phyloP scores from a whole-genome alignment of 305 asterid species.

The Salvia sclarea region DNA sequence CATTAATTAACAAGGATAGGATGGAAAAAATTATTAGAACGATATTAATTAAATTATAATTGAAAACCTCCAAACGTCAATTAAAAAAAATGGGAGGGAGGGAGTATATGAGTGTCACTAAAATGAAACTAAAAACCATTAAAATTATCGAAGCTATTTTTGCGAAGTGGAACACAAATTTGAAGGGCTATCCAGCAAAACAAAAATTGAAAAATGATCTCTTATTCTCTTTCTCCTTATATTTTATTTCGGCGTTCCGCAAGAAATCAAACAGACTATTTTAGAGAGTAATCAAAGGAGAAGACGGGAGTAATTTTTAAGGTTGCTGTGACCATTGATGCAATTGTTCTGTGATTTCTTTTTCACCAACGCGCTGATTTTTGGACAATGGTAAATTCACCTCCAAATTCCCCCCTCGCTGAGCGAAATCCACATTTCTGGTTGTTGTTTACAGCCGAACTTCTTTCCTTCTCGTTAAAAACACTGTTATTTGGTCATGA shows the following conservation, averaged over 20 bases:
- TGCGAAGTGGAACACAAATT: too few relatives aligned
- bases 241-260: neutral
- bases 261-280: constrained; percentile 13
- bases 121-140: too few relatives aligned
- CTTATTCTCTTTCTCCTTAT: neutral
- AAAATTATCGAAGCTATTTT: too few relatives aligned
- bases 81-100: too few relatives aligned
- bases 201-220: neutral
- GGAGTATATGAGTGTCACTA: too few relatives aligned
- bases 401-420: neutral
- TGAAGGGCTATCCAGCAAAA: too few relatives aligned
- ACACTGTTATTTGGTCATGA: constrained; percentile 4
- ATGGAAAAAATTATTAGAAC: too few relatives aligned
- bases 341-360: constrained; percentile 45
- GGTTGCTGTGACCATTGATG: constrained; percentile 32
- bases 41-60: too few relatives aligned
- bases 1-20: too few relatives aligned
- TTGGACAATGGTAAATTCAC: constrained; percentile 55
- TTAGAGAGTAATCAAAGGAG: neutral
- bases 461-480: neutral
- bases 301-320: neutral
- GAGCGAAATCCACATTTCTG: neutral
- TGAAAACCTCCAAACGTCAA: too few relatives aligned
- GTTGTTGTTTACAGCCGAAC: neutral
- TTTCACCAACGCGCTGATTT: constrained; percentile 48